A percentile compares a stretch with the other conserved stretches of the same genome.
Evolutionary conservation across 2,329 filamentous ascomycete species (phyloP).

Genomic region (Fusarium liriodendri): DNA sequence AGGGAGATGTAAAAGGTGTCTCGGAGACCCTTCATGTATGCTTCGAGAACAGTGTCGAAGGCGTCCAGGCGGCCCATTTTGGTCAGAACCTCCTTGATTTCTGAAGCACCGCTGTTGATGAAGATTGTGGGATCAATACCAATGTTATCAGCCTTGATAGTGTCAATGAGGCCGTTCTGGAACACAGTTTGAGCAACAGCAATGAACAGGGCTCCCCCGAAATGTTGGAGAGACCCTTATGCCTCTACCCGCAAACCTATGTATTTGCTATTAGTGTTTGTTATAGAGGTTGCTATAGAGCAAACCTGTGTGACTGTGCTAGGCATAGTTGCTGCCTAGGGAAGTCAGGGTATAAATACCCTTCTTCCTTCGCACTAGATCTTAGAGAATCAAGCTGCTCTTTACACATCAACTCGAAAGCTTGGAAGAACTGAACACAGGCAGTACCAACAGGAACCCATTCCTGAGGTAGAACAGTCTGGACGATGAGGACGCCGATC

Average conservation of each 20-base stretch:
- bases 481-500: constrained; percentile 61
- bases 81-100: constrained; percentile 59
- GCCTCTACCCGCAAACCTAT: no score
- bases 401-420: no score
- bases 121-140: constrained; percentile 61
- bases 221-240: no score
- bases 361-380: no score
- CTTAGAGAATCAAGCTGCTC: no score
- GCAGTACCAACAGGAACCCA: constrained; percentile 64
- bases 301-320: no score
- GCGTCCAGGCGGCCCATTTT: constrained; percentile 55
- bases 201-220: constrained; percentile 75
- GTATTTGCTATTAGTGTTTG: no score
- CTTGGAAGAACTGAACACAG: constrained; percentile 70
- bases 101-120: constrained; percentile 64
- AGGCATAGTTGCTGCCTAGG: no score
- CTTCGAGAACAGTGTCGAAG: constrained; percentile 56
- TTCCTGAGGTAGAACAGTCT: constrained; percentile 61
- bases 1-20: constrained; percentile 65
- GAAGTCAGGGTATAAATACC: no score
- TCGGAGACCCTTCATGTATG: constrained; percentile 62
- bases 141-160: constrained; percentile 58
- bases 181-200: constrained; percentile 75
- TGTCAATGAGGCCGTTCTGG: constrained; percentile 69
- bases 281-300: no score